Conservation (phyloP, 176 grass and related monocot species). For the Cocos nucifera region DNA sequence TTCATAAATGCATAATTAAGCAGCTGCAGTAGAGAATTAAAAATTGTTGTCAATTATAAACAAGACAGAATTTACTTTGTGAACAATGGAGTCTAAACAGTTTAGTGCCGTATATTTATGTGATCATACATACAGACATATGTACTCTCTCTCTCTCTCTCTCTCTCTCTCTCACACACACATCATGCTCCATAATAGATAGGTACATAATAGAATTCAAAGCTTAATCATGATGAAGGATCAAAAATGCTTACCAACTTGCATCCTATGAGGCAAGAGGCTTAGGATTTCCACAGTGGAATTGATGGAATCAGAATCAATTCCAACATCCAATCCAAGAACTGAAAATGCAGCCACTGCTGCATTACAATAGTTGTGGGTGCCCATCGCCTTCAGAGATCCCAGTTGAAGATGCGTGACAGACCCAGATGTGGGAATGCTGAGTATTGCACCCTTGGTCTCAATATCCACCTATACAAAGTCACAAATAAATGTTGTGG, state of each 20-base stretch:
- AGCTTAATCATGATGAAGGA: too few relatives aligned
- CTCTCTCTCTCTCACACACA: too few relatives aligned
- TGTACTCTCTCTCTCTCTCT: too few relatives aligned
- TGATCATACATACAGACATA: too few relatives aligned
- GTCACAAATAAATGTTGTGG: background rate
- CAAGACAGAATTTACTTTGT: too few relatives aligned
- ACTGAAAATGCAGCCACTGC: constrained; percentile 9
- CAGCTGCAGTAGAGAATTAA: too few relatives aligned
- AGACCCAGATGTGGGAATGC: background rate
- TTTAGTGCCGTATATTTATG: too few relatives aligned
- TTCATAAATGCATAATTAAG: too few relatives aligned
- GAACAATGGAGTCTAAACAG: too few relatives aligned
- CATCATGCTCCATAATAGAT: too few relatives aligned
- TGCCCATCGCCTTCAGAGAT: constrained; percentile 3
- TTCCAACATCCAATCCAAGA: constrained; percentile 18
- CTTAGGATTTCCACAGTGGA: constrained; percentile 1
- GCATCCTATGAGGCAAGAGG: constrained; percentile 15
- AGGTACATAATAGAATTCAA: too few relatives aligned
- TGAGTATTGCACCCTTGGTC: background rate
- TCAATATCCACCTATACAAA: background rate
- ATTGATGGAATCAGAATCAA: constrained; percentile 2
- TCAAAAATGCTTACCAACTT: constrained; percentile 5
- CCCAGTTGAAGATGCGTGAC: constrained; percentile 6
- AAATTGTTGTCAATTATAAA: too few relatives aligned
- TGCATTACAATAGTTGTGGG: constrained; percentile 16